Percentiles rank a stretch among this genome's conserved stretches.
phyloP scores from a whole-genome alignment of 1,284 basidiomycete species.

The Xerocomus amazonicus region DNA sequence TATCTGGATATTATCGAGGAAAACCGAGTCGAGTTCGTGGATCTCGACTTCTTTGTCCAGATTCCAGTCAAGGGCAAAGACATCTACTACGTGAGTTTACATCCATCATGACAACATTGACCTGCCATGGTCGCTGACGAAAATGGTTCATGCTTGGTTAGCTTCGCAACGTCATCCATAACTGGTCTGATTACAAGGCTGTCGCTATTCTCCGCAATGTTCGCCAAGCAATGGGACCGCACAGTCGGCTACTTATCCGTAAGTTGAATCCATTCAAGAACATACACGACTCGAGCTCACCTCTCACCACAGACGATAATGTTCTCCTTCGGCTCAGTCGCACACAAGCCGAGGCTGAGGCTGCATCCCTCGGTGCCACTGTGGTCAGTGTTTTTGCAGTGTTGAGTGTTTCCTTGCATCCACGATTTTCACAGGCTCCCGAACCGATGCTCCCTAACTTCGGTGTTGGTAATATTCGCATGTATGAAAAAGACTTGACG shows the following conservation, averaged over 20 bases:
- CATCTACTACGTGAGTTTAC: too few species aligned
- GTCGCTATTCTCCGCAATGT: neutral
- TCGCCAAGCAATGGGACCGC: constrained; percentile 2
- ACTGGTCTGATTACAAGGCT: constrained; percentile 30
- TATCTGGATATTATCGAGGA: constrained; percentile 24
- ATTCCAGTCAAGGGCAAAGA: too few species aligned
- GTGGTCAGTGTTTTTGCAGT: constrained; percentile 19
- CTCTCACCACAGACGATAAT: neutral
- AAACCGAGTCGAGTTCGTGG: constrained; percentile 23
- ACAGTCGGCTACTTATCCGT: constrained; percentile 31
- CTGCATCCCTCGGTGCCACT: constrained; percentile 8
- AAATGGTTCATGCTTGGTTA: neutral
- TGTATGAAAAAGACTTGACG: too few species aligned
- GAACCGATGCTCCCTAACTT: too few species aligned
- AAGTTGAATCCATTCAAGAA: neutral
- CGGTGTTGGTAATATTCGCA: too few species aligned
- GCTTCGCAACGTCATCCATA: constrained; percentile 31
- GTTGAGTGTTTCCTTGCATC: too few species aligned
- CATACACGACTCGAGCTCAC: too few species aligned
- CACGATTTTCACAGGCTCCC: too few species aligned
- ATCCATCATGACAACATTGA: too few species aligned
- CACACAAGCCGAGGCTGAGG: constrained; percentile 13
- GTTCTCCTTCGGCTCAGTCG: constrained; percentile 21
- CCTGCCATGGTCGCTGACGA: neutral
- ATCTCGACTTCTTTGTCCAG: too few species aligned